Percentiles rank a stretch among this genome's conserved stretches.
Conservation (phyloP, 805 yeast genomes). For the Wickerhamomyces sydowiorum region DNA sequence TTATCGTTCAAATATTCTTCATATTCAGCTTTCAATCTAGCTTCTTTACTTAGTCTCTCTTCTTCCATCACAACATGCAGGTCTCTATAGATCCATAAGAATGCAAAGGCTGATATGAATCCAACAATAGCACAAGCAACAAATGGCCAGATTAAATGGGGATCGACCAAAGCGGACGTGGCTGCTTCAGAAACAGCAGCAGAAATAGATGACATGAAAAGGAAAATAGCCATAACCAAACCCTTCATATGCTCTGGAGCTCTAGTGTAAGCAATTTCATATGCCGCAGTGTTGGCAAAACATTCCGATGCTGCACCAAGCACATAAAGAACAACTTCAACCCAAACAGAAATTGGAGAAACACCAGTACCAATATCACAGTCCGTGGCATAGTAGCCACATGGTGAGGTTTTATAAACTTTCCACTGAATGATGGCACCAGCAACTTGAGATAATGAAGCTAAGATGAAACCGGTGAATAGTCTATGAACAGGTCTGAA, state of each 20-base stretch:
- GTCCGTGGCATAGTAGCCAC: constrained; percentile 50
- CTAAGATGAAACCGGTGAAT: constrained; percentile 59
- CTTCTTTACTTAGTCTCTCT: background rate
- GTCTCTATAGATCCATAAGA: constrained; percentile 28
- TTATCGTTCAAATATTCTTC: too few species aligned
- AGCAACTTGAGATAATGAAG: constrained; percentile 24
- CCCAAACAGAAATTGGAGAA: constrained; percentile 49
- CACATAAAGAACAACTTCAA: constrained; percentile 59
- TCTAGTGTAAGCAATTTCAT: too few species aligned
- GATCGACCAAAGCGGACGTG: constrained; percentile 58
- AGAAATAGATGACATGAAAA: constrained; percentile 66
- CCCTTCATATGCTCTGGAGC: constrained; percentile 52
- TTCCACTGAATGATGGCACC: constrained; percentile 59
- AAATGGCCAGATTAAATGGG: constrained; percentile 62
- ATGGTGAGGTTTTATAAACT: constrained; percentile 64
- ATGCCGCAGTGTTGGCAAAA: constrained; percentile 73
- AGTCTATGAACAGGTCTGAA: constrained; percentile 68
- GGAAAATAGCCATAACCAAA: constrained; percentile 41
- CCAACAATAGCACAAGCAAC: constrained; percentile 54
- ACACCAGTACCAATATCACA: constrained; percentile 29
- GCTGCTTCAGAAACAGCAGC: constrained; percentile 69
- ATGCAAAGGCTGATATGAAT: constrained; percentile 49
- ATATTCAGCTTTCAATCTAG: background rate
- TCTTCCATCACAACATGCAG: constrained; percentile 1
- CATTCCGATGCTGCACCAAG: constrained; percentile 68